These are phyloP conservation scores for Maudiozyma saulgeensis DNA, from an alignment of 805 yeast genomes.

Conservation along the genomic window DNA sequence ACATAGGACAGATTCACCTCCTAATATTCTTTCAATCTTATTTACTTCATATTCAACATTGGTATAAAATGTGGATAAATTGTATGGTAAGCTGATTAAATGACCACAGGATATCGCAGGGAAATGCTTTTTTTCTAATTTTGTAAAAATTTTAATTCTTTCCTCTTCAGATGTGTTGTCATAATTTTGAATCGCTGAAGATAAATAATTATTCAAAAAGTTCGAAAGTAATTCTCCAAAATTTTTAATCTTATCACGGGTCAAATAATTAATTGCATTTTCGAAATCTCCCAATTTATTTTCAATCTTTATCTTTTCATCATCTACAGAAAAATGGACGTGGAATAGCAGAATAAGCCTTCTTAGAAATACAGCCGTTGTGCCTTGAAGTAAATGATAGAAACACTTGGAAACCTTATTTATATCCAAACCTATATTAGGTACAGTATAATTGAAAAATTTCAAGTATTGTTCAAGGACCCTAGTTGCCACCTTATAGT, in stretches of 20 bases:
- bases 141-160: neutral
- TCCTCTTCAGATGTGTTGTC: neutral
- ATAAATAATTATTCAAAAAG: neutral
- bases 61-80: conserved; percentile 7
- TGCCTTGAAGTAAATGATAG: conserved; percentile 2
- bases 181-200: neutral
- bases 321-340: conserved; percentile 8
- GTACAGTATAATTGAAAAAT: neutral
- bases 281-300: neutral
- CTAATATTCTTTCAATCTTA: conserved; percentile 29
- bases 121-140: neutral
- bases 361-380: conserved; percentile 13
- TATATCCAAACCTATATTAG: neutral
- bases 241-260: neutral
- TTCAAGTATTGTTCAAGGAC: neutral
- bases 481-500: neutral
- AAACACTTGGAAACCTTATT: neutral
- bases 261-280: neutral
- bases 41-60: conserved; percentile 26
- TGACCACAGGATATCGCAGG: conserved; percentile 3
- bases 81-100: conserved; percentile 8
- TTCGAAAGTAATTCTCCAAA: neutral
- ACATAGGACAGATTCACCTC: conserved; percentile 73
- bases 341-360: conserved; percentile 10
- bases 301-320: neutral